A percentile compares a stretch with the other conserved stretches of the same genome.
These are phyloP conservation scores for Phytophthora melonis DNA, from an alignment of 352 stramenopile species.

Conservation along the genomic window DNA sequence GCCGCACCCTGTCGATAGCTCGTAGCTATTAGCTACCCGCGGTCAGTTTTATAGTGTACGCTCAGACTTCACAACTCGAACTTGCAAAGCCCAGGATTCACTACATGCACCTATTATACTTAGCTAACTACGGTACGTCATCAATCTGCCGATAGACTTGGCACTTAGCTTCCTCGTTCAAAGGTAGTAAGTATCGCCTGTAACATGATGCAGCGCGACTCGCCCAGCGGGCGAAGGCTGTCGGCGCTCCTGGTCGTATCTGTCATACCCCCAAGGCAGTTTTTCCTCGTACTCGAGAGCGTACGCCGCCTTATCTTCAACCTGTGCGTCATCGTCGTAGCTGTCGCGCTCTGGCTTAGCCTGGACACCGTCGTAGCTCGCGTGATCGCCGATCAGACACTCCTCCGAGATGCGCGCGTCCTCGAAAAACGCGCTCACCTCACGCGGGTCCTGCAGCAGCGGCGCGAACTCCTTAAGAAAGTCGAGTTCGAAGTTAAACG, in stretches of 20 bases:
- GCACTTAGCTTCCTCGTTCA: background rate
- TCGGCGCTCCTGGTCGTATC: constrained; percentile 10
- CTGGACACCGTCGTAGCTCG: constrained; percentile 30
- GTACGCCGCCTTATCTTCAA: constrained; percentile 2
- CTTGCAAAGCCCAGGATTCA: background rate
- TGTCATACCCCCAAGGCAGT: background rate
- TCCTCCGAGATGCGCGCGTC: constrained; percentile 60
- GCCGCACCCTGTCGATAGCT: no score
- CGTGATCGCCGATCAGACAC: constrained; percentile 56
- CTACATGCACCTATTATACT: background rate
- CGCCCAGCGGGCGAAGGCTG: constrained; percentile 15
- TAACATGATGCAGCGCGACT: background rate
- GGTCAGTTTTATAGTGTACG: no score
- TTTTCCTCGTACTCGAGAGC: constrained; percentile 8
- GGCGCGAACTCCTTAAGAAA: constrained; percentile 49
- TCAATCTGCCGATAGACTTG: background rate
- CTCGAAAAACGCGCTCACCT: constrained; percentile 53
- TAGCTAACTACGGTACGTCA: background rate
- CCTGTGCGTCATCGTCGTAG: background rate
- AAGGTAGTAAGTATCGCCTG: background rate
- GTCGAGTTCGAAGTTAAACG: constrained; percentile 58
- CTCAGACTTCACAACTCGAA: no score
- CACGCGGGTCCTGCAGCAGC: constrained; percentile 49
- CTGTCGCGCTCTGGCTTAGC: background rate
- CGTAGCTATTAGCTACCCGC: no score